Evolutionary conservation across 192 early-diverging fungal species (phyloP).

Genomic region (Martensiomyces pterosporus): DNA sequence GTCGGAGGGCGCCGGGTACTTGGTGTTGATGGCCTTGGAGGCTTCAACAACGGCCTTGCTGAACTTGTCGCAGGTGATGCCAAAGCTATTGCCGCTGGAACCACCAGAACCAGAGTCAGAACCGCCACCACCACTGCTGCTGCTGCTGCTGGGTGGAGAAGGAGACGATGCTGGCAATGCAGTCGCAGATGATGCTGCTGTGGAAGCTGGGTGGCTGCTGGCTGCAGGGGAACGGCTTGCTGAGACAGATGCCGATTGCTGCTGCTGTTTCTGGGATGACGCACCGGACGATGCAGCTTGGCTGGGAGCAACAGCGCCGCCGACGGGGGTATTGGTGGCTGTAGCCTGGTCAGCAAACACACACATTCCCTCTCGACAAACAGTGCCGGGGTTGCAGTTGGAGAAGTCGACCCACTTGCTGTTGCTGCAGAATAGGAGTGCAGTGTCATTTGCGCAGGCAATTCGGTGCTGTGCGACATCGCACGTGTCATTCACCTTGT

Average conservation of each 20-base stretch:
- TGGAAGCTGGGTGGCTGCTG: too few relatives aligned
- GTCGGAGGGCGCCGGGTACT: conserved; percentile 27
- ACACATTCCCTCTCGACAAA: conserved; percentile 30
- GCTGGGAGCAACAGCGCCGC: conserved; percentile 1
- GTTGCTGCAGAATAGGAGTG: conserved; percentile 29
- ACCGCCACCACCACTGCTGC: conserved; percentile 7
- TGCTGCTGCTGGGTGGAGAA: conserved; percentile 4
- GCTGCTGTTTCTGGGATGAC: conserved; percentile 9
- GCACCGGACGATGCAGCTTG: conserved; percentile 5
- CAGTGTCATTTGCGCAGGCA: conserved; percentile 14
- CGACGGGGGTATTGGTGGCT: conserved; percentile 3
- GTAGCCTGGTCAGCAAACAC: conserved; percentile 3
- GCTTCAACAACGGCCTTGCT: conserved; percentile 38
- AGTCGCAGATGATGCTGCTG: not conserved
- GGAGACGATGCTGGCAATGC: not conserved
- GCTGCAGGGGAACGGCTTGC: too few relatives aligned
- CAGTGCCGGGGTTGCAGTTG: conserved; percentile 25
- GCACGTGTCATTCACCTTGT: conserved; percentile 7
- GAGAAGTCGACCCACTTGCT: conserved; percentile 33
- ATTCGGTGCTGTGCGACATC: conserved; percentile 20
- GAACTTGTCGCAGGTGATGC: conserved; percentile 45
- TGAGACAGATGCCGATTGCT: too few relatives aligned
- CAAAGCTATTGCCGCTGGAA: conserved; percentile 16
- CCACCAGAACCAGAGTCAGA: conserved; percentile 3
- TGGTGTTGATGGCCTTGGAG: conserved; percentile 25